Percentiles rank a stretch among this genome's conserved stretches.
These are phyloP conservation scores for Isabelozyma pseudorhagii DNA, from an alignment of 805 yeast genomes.

Conservation along the genomic window DNA sequence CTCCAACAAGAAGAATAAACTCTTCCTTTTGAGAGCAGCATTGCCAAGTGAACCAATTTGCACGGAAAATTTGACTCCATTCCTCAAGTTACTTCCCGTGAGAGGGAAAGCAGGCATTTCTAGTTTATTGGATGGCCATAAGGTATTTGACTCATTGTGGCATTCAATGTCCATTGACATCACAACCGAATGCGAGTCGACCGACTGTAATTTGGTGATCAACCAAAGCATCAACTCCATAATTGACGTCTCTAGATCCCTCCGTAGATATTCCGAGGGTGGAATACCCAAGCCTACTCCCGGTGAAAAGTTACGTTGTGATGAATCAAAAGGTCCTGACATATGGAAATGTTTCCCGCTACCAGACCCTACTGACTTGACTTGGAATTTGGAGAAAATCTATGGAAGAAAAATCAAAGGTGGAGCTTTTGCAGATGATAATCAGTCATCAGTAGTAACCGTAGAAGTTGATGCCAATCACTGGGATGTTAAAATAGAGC, in stretches of 20 bases:
- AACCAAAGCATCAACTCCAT: constrained; percentile 69
- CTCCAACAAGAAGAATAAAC: constrained; percentile 28
- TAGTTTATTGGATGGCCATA: constrained; percentile 83
- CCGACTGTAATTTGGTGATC: constrained; percentile 50
- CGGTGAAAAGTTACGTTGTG: constrained; percentile 73
- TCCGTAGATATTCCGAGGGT: constrained; percentile 54
- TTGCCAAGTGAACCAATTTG: constrained; percentile 94
- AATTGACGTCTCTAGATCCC: constrained; percentile 62
- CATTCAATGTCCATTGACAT: constrained; percentile 89
- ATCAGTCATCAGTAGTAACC: constrained; percentile 39
- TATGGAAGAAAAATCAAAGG: constrained; percentile 72
- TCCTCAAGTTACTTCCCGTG: constrained; percentile 84
- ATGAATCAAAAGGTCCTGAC: constrained; percentile 54
- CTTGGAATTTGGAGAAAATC: constrained; percentile 57
- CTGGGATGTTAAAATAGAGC: constrained; percentile 41
- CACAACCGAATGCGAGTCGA: constrained; percentile 46
- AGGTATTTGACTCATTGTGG: constrained; percentile 89
- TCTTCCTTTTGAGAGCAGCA: constrained; percentile 73
- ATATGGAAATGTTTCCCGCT: constrained; percentile 78
- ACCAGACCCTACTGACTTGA: constrained; percentile 44
- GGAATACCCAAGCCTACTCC: constrained; percentile 81
- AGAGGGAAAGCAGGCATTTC: constrained; percentile 89
- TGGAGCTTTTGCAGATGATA: constrained; percentile 52
- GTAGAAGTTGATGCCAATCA: constrained; percentile 38
- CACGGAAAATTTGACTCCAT: constrained; percentile 95